These are phyloP conservation scores for Chaetomium sp. DNA, from an alignment of 2,329 filamentous ascomycete genomes.

Conservation along the genomic window DNA sequence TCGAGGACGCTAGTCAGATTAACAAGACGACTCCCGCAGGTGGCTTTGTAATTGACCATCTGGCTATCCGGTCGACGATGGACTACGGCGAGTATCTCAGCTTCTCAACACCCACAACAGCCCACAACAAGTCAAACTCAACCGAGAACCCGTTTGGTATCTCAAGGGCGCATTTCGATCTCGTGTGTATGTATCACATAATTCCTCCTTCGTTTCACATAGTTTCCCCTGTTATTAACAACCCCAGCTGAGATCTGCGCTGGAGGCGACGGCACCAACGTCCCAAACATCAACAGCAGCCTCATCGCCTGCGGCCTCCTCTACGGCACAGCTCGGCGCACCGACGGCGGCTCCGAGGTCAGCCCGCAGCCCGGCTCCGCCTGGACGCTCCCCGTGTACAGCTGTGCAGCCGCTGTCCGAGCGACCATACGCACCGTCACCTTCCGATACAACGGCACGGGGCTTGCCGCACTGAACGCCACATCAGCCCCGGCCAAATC, in stretches of 20 bases:
- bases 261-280: background rate
- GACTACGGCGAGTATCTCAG: constrained; percentile 7
- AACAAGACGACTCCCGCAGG: background rate
- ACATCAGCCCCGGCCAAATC: background rate
- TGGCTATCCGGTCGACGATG: background rate
- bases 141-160: background rate
- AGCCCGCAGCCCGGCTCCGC: constrained; percentile 1
- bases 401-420: constrained; percentile 9
- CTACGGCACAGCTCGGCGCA: constrained; percentile 4
- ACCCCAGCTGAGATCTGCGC: constrained; percentile 4
- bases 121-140: background rate
- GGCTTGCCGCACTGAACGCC: constrained; percentile 1
- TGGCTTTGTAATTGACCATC: background rate
- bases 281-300: constrained; percentile 10
- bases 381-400: constrained; percentile 9
- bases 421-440: constrained; percentile 9
- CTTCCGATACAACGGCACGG: constrained; percentile 8
- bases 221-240: background rate
- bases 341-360: constrained; percentile 2
- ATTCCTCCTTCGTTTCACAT: background rate
- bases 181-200: constrained; percentile 2
- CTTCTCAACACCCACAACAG: background rate
- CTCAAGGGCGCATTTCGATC: background rate
- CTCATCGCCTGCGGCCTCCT: constrained; percentile 8
- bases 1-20: background rate